Base-by-base conservation (phyloP, 768 basidiomycete species). In the Phylloporus arenicola region DNA sequence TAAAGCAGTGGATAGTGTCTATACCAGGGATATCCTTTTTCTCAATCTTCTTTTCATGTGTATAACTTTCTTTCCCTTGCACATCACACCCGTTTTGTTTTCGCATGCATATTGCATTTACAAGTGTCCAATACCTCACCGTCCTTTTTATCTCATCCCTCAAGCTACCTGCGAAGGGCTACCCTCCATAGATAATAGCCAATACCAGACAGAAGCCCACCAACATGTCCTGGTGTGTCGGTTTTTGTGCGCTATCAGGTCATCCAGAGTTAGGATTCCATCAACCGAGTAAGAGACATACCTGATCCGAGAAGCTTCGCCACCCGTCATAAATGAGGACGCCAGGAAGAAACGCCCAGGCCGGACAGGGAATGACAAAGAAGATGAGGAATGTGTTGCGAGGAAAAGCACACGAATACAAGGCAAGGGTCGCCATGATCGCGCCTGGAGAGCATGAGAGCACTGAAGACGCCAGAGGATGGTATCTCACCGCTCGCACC, bases 281-380 rank as follows among this genome's bases (percentile, higher is more conserved):
- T 29, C n/a, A 9, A 44, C 17, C 5, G 39, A 20, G 41, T 9
- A 31, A 34, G 46, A 25, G 30, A 58, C 72, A 49, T 37, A 72
- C 71, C 61, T 57, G 51, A 50, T 74, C 67, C 22, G 60, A 55
- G 25, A 73, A 48, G 51, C 63, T 70, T 34, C 67, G 66, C 58
- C 65, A 68, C 25, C 59, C 65, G 30, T 70, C 68, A 45, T 63
- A 68, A n/a, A 67, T 46, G 3, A 68, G 67, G 40, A 92, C 65
- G 6, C 84, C 88, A 0, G 78, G 67, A 0, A 90, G 84, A 43
- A 78, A 78, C 3, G 77, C 72, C 86, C 87, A 92, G 0, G 88
- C 88, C 0, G 90, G 88, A 50, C 87, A 72, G 22, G 89, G 90
- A 22, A 91, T 69, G 57, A 91, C 79, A 30, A 81, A 86, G 65